A percentile compares a stretch with the other conserved stretches of the same genome.
phyloP scores from a whole-genome alignment of 192 early-diverging fungal genomes.

The Entomortierella lignicola region DNA sequence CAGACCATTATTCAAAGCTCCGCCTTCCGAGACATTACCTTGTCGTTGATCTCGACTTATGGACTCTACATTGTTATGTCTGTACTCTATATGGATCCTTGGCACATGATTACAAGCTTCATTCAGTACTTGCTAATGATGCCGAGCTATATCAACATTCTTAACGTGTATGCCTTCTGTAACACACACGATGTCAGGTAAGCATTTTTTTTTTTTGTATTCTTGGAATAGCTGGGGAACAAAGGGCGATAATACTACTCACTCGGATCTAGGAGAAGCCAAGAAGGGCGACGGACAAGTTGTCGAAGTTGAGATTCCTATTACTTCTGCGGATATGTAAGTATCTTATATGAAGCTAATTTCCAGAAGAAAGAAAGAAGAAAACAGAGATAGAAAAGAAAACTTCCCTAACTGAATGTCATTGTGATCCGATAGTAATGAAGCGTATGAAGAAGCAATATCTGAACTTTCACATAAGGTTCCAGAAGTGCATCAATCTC shows the following conservation, averaged over 20 bases:
- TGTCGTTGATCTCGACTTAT: constrained; percentile 73
- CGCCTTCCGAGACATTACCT: constrained; percentile 64
- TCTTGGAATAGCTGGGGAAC: constrained; percentile 74
- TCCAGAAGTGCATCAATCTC: constrained; percentile 44
- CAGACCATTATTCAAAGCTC: constrained; percentile 52
- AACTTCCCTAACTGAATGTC: not conserved
- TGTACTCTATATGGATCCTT: constrained; percentile 77
- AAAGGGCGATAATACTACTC: constrained; percentile 76
- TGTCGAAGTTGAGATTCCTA: constrained; percentile 62
- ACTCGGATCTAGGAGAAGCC: constrained; percentile 61
- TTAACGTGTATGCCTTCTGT: constrained; percentile 86
- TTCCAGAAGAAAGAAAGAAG: too few relatives aligned
- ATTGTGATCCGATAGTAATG: constrained; percentile 61
- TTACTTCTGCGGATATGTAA: constrained; percentile 80
- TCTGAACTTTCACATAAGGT: constrained; percentile 49
- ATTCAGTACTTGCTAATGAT: constrained; percentile 78
- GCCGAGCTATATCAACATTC: constrained; percentile 84
- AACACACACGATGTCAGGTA: constrained; percentile 86
- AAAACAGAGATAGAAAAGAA: too few relatives aligned
- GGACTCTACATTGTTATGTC: constrained; percentile 74
- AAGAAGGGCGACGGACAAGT: constrained; percentile 63
- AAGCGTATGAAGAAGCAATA: constrained; percentile 60
- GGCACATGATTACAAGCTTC: constrained; percentile 82
- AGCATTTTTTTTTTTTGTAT: not conserved
- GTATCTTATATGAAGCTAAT: not conserved